Evolutionary conservation across 106 monocot genomes (phyloP).

Genomic region (Amphibolis antarctica): DNA sequence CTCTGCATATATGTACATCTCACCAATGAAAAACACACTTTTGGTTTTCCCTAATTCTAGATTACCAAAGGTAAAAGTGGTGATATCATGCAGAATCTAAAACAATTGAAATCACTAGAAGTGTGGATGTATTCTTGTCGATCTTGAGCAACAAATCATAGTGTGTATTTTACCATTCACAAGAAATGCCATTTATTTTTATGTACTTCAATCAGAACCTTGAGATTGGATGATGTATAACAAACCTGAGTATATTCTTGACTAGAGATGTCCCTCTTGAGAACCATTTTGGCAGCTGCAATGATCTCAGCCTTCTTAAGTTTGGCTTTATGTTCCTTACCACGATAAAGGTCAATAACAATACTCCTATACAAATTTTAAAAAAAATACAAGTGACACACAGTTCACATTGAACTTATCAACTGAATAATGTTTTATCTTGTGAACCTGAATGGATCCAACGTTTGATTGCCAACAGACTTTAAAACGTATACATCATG

Average conservation of each 20-base stretch:
- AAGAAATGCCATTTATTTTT: neutral
- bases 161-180: neutral
- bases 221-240: neutral
- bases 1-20: too few species aligned
- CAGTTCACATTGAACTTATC: neutral
- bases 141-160: too few species aligned
- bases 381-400: neutral
- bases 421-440: neutral
- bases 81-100: too few species aligned
- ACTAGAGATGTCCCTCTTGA: slow-evolving; percentile 42
- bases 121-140: too few species aligned
- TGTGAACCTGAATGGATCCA: slow-evolving; percentile 50
- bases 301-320: slow-evolving; percentile 47
- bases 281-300: slow-evolving; percentile 15
- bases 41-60: too few species aligned
- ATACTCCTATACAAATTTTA: slow-evolving; percentile 35
- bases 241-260: slow-evolving; percentile 55
- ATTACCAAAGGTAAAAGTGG: too few species aligned
- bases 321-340: slow-evolving; percentile 31
- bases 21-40: too few species aligned
- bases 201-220: neutral
- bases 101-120: too few species aligned
- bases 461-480: slow-evolving; percentile 17
- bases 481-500: slow-evolving; percentile 59
- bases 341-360: slow-evolving; percentile 40